Conservation (phyloP, 305 asterid genomes). For the Rubia tinctorum region DNA sequence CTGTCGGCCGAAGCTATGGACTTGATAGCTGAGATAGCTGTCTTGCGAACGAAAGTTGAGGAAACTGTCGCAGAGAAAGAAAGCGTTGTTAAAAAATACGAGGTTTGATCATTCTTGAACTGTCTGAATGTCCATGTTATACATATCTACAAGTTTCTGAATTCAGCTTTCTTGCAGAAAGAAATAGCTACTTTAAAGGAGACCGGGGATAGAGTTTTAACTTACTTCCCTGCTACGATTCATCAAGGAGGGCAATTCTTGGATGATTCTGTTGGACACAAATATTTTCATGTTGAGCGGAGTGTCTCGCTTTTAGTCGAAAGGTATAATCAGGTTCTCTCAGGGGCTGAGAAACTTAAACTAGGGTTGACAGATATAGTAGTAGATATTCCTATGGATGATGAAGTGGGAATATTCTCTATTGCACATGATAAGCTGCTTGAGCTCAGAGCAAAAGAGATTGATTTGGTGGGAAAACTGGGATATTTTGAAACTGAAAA, state of each 20-base stretch:
- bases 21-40: conserved; percentile 56
- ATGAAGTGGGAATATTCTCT: conserved; percentile 51
- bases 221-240: conserved; percentile 40
- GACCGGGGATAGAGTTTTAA: conserved; percentile 48
- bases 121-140: not conserved
- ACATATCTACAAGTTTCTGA: conserved; percentile 8
- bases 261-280: conserved; percentile 48
- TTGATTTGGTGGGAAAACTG: conserved; percentile 41
- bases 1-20: conserved; percentile 31
- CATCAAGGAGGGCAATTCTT: conserved; percentile 45
- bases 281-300: conserved; percentile 57
- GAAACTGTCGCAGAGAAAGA: conserved; percentile 56
- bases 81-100: conserved; percentile 40
- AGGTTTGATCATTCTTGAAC: conserved; percentile 40
- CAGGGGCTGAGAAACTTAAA: conserved; percentile 56
- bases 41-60: conserved; percentile 54
- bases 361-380: conserved; percentile 50
- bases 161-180: conserved; percentile 52
- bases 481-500: conserved; percentile 60
- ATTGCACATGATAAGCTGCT: conserved; percentile 46
- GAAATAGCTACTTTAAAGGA: conserved; percentile 50
- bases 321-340: conserved; percentile 48
- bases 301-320: conserved; percentile 43
- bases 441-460: conserved; percentile 59
- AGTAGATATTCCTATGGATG: conserved; percentile 39